Conservation (phyloP, 2,329 filamentous ascomycete genomes). For the Colletotrichum echinochloae region DNA sequence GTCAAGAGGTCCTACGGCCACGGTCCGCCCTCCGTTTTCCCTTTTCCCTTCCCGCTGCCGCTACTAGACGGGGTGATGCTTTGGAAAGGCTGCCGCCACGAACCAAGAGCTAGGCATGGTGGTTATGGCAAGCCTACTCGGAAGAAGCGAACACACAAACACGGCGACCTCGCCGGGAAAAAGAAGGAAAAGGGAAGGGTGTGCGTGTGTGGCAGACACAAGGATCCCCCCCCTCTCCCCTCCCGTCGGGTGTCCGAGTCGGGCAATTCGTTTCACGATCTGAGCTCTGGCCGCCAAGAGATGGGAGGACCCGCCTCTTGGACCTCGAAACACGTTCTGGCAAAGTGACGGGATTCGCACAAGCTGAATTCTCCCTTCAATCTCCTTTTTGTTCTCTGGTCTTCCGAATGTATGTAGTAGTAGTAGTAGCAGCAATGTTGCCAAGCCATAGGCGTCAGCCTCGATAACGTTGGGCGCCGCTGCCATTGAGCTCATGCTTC, state of each 20-base stretch:
- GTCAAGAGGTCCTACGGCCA: slow-evolving; percentile 7
- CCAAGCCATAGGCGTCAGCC: no score
- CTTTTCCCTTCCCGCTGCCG: slow-evolving; percentile 2
- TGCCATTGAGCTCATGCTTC: no score
- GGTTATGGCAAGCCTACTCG: no score
- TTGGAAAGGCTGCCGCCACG: neutral
- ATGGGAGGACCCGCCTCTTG: slow-evolving; percentile 38
- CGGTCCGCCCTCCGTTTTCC: slow-evolving; percentile 19
- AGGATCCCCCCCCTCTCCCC: neutral
- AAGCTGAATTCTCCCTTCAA: no score
- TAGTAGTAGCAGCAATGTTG: no score
- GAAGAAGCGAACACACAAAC: no score
- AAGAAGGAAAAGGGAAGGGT: neutral
- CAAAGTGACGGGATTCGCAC: slow-evolving; percentile 17
- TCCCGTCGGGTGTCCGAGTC: slow-evolving; percentile 34
- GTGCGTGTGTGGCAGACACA: neutral
- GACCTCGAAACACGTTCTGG: slow-evolving; percentile 35
- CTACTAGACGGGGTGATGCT: slow-evolving; percentile 3
- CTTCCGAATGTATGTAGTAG: no score
- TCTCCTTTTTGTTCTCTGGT: no score
- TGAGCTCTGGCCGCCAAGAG: slow-evolving; percentile 39
- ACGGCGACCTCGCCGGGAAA: no score
- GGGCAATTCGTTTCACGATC: slow-evolving; percentile 39
- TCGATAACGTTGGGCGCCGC: no score
- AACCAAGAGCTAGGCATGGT: neutral